Evolutionary conservation across 495 filamentous ascomycete species (phyloP).

Genomic region (Daldinia concentrica): DNA sequence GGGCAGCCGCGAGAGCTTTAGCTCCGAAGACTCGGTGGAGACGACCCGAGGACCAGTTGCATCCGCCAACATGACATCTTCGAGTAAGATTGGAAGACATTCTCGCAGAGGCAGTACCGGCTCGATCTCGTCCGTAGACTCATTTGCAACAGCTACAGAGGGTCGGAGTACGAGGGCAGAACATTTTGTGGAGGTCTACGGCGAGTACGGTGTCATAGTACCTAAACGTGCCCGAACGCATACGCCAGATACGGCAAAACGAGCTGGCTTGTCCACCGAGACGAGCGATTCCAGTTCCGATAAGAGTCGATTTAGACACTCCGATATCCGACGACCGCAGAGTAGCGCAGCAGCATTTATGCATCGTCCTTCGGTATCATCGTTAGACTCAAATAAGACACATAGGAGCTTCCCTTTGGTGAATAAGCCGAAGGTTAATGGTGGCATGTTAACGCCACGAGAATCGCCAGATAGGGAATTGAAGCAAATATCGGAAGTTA

Average conservation of each 20-base stretch:
- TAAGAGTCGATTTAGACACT: conserved; percentile 32
- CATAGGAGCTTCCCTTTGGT: conserved; percentile 63
- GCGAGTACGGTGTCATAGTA: conserved; percentile 34
- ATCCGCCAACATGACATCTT: conserved; percentile 29
- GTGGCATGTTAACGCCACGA: conserved; percentile 53
- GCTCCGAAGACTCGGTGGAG: conserved; percentile 76
- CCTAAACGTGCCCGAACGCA: conserved; percentile 45
- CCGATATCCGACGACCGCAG: conserved; percentile 50
- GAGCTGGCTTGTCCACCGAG: conserved; percentile 46
- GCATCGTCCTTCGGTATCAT: conserved; percentile 61
- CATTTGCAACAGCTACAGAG: conserved; percentile 86
- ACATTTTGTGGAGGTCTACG: conserved; percentile 32
- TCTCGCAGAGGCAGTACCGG: conserved; percentile 68
- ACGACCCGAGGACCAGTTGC: conserved; percentile 69
- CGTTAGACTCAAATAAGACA: conserved; percentile 59
- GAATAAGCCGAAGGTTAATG: conserved; percentile 57
- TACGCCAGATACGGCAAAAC: conserved; percentile 44
- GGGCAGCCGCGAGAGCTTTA: conserved; percentile 64
- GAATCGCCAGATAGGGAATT: conserved; percentile 52
- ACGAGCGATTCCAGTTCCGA: conserved; percentile 47
- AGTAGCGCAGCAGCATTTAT: conserved; percentile 47
- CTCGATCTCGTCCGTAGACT: conserved; percentile 78
- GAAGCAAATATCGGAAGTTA: conserved; percentile 49
- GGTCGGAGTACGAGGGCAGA: conserved; percentile 52
- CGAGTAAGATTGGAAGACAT: conserved; percentile 46